Evolutionary conservation across 2,329 filamentous ascomycete genomes (phyloP), one percentile per base, ranked within the genome.

Genomic region (Dendryphion nanum): DNA sequence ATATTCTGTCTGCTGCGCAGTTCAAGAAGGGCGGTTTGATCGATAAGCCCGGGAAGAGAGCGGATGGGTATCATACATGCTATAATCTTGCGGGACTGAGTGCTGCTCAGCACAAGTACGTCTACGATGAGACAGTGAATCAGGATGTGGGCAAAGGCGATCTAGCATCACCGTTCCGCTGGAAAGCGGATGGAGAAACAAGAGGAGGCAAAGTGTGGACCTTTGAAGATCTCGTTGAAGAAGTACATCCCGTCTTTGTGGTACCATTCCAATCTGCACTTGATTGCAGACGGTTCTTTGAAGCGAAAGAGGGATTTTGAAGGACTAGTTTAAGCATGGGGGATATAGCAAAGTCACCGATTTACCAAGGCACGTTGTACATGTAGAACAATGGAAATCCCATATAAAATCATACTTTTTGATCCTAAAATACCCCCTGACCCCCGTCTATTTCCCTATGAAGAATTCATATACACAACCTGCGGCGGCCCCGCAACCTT

Each of bases 31-130:
- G 91, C 37, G 93, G 93, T 1, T 73, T 98, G 65, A 79, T 90
- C 58, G 93, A 98, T 68, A 98, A 98, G 70, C 93, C 93, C 12
- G 84, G 85, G 64, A 89, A 89, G 82, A 75, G 76, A 44, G 83
- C 89, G 4, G 91, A 97, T 69, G 83, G 85, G 33, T 96, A 97
- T 59, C 91, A 97, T 68, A 89, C 89, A 30, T 93, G 87, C 70
- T 97, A 97, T 69, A 88, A 90, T 19, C 77, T 97, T 15, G 83
- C 85, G 16, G 91, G 91, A 4, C 74, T 97, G 50, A 93, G 87
- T 63, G 85, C 83, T 37, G 84, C 85, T 17, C 88, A 95, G 68
- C 79, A 95, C 63, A 58, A 67, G 26, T 78, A 77, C 49, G 66
- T 64, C 24, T 76, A 75, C 48, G 68, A 67, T 16, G 63, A 66